Evolutionary conservation across 176 grass and related monocot genomes (phyloP).

Genomic region (Canna indica): DNA sequence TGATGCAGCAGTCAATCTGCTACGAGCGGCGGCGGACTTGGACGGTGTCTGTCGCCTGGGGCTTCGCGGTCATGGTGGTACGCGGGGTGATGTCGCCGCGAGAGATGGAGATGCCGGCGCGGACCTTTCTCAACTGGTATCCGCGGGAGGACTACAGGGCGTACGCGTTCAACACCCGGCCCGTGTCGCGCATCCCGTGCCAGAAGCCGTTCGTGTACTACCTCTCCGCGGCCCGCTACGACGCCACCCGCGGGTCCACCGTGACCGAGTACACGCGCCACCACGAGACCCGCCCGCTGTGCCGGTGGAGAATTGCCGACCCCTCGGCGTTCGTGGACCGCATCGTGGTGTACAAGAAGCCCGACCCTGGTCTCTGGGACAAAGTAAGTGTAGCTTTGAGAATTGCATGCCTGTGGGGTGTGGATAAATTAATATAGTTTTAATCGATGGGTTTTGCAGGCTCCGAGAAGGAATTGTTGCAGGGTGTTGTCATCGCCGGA

Average conservation of each 20-base stretch:
- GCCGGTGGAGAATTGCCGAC: constrained; percentile 67
- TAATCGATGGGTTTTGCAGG: constrained; percentile 35
- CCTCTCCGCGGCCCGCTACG: constrained; percentile 41
- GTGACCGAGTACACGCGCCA: constrained; percentile 70
- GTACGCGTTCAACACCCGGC: constrained; percentile 89
- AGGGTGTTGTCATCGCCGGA: constrained; percentile 56
- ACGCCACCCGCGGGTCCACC: constrained; percentile 36
- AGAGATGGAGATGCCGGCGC: constrained; percentile 83
- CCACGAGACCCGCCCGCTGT: constrained; percentile 27
- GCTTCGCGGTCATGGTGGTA: constrained; percentile 68
- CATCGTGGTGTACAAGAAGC: constrained; percentile 75
- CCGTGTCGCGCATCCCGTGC: constrained; percentile 38
- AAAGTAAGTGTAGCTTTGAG: constrained; percentile 24
- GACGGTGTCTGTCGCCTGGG: constrained; percentile 89
- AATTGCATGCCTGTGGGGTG: not conserved
- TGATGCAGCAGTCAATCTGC: constrained; percentile 88
- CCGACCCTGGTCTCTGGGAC: constrained; percentile 76
- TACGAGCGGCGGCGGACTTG: constrained; percentile 49
- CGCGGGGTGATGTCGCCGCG: constrained; percentile 72
- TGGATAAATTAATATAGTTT: not conserved
- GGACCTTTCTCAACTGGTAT: constrained; percentile 91
- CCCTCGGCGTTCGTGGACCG: constrained; percentile 44
- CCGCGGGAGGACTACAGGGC: constrained; percentile 63
- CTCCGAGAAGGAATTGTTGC: constrained; percentile 92
- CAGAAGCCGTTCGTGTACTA: constrained; percentile 66